Percentiles rank a stretch among this genome's conserved stretches.
phyloP scores from a whole-genome alignment of 768 basidiomycete species.

The Mycena floridula region DNA sequence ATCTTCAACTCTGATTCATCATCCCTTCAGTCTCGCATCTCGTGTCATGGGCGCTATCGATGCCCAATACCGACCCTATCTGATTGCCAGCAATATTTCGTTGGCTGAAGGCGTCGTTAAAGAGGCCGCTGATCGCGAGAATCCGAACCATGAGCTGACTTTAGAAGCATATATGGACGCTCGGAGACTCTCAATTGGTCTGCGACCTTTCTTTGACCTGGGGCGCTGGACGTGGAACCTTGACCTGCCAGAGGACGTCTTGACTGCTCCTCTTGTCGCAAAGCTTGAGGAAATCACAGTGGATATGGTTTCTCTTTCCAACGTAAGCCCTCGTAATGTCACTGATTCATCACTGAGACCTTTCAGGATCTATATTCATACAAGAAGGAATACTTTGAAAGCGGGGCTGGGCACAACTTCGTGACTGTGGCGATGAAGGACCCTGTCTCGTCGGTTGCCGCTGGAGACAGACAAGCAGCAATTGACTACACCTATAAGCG shows the following conservation, averaged over 20 bases:
- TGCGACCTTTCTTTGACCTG: background rate
- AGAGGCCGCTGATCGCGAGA: slow-evolving; percentile 15
- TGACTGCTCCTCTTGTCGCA: background rate
- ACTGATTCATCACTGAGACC: background rate
- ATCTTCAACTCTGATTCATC: too few relatives aligned
- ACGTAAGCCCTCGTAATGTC: background rate
- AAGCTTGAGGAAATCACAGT: background rate
- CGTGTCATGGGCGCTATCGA: slow-evolving; percentile 10
- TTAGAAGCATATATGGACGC: slow-evolving; percentile 11
- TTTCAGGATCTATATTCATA: slow-evolving; percentile 19
- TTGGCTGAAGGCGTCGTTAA: slow-evolving; percentile 13
- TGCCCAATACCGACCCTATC: background rate
- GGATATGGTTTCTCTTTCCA: background rate
- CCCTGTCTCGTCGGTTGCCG: slow-evolving; percentile 5
- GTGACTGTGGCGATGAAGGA: slow-evolving; percentile 18
- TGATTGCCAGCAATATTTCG: slow-evolving; percentile 8
- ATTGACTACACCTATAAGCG: slow-evolving; percentile 11
- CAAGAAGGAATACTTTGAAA: slow-evolving; percentile 16
- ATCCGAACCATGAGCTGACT: slow-evolving; percentile 7
- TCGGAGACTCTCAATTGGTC: background rate
- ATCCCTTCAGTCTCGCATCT: background rate
- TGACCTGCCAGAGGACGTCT: background rate
- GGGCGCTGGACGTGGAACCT: background rate
- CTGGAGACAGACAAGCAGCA: slow-evolving; percentile 13
- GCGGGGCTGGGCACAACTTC: slow-evolving; percentile 15